Base-by-base conservation (phyloP, 345 rosid species). In the Durio zibethinus region DNA sequence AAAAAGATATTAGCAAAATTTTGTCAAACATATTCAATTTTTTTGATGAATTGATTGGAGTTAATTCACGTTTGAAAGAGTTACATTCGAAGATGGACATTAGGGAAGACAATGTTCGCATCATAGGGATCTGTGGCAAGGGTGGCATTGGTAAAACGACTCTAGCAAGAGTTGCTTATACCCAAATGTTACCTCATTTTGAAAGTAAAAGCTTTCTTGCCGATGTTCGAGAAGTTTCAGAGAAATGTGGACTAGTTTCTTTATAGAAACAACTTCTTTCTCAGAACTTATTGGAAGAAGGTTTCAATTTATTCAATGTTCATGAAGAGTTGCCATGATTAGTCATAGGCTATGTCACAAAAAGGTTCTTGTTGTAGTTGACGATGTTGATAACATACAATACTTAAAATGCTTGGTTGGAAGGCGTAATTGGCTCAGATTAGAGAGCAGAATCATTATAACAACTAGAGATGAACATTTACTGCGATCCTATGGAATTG, bases 361-460 rank as follows among this genome's bases (percentile, higher is more conserved):
- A 60, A 80, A 75, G 45, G 84, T 88, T 73, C 68, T 88, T 38
- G 78, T 82, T 21, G 89, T 91, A 57, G 78, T 91, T 2, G 97
- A 93, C 69, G 90, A 93, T 80, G 89, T 84, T 35, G 85, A 85
- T 66, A 33, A 84, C 29, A 0, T 57, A 23, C 68, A 53, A 36
- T 91, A 91, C 48, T 50, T 91, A 14, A 0, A 82, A 52, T 89
- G 80, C 5, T 36, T 93, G 12, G 78, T 80, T 7, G 92, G 90
- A 35, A 75, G 77, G 43, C 82, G 15, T 63, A 77, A 77, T 10
- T 85, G 89, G 93, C 88, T 86, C 38, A 77, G 79, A 64, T 76
- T 79, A 63, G 97, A 92, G 72, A 91, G 83, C 61, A 69, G 82
- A 68, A 80, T 90, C 33, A 81, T 93, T 2, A 63, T 91, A 73